Conservation (phyloP, 306 rosid genomes). For the Albizia julibrissin region DNA sequence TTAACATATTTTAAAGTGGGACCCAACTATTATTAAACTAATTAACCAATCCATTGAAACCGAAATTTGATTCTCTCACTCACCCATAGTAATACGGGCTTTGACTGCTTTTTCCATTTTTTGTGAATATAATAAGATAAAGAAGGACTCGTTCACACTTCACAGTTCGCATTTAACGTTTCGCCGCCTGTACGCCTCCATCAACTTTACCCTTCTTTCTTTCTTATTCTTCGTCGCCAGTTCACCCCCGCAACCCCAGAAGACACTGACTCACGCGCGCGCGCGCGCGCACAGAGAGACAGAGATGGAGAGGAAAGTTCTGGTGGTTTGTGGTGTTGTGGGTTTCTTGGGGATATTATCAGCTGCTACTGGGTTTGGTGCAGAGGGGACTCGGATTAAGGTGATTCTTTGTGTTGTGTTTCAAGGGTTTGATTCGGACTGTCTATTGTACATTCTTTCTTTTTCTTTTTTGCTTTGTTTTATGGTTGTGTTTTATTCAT, state of each 20-base stretch:
- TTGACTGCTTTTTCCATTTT: too few relatives aligned
- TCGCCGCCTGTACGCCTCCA: not conserved
- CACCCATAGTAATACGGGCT: too few relatives aligned
- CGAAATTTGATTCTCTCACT: too few relatives aligned
- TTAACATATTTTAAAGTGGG: too few relatives aligned
- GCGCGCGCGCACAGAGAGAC: not conserved
- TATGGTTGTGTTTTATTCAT: not conserved
- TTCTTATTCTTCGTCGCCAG: not conserved
- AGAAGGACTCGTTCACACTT: too few relatives aligned
- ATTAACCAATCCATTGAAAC: too few relatives aligned
- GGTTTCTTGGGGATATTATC: conserved; percentile 72
- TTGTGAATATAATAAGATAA: too few relatives aligned
- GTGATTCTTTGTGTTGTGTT: conserved; percentile 34
- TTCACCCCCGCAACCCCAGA: not conserved
- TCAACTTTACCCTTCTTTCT: not conserved
- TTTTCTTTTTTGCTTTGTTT: not conserved
- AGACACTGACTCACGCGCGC: not conserved
- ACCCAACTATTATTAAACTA: too few relatives aligned
- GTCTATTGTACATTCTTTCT: not conserved
- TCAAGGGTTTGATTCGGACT: not conserved
- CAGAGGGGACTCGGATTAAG: conserved; percentile 84
- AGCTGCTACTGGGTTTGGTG: conserved; percentile 78
- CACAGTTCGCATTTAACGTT: not conserved
- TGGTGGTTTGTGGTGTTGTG: conserved; percentile 52
- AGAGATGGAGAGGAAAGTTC: conserved; percentile 67